Conservation (phyloP, 306 rosid genomes). For the Vigna reflexopilosa region DNA sequence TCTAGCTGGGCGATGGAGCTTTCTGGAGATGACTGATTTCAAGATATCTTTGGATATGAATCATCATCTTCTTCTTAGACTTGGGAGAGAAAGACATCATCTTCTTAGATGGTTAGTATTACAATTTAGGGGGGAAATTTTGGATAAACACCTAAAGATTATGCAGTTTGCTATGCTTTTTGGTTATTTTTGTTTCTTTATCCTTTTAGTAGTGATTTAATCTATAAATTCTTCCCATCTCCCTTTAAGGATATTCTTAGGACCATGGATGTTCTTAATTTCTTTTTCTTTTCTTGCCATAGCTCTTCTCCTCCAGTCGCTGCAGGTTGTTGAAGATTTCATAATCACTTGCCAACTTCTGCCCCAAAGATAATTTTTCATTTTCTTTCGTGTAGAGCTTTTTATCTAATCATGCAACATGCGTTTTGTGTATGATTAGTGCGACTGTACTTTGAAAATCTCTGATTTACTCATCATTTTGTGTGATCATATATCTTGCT, state of each 20-base stretch:
- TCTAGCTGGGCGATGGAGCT: constrained; percentile 1
- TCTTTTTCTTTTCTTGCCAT: not conserved
- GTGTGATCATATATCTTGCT: constrained; percentile 9
- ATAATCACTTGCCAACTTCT: not conserved
- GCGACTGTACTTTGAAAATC: not conserved
- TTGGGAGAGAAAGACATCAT: constrained; percentile 19
- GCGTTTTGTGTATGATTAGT: not conserved
- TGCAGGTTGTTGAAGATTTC: constrained; percentile 14
- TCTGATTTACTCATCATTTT: constrained; percentile 7
- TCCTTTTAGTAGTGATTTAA: constrained; percentile 3
- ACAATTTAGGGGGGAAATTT: not conserved
- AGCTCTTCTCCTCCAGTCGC: constrained; percentile 6
- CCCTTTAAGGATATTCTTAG: constrained; percentile 4
- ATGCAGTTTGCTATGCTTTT: not conserved
- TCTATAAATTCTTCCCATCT: constrained; percentile 16
- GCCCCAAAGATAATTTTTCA: not conserved
- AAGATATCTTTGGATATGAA: constrained; percentile 29
- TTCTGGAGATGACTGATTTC: not conserved
- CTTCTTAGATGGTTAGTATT: constrained; percentile 44
- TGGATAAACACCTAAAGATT: constrained; percentile 6
- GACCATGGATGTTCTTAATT: constrained; percentile 11
- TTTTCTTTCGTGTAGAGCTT: not conserved
- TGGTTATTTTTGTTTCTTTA: constrained; percentile 15
- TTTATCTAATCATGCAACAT: not conserved
- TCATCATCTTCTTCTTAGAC: constrained; percentile 21